phyloP scores from a whole-genome alignment of 176 grass and related monocot genomes.

The Zoysia pacifica region DNA sequence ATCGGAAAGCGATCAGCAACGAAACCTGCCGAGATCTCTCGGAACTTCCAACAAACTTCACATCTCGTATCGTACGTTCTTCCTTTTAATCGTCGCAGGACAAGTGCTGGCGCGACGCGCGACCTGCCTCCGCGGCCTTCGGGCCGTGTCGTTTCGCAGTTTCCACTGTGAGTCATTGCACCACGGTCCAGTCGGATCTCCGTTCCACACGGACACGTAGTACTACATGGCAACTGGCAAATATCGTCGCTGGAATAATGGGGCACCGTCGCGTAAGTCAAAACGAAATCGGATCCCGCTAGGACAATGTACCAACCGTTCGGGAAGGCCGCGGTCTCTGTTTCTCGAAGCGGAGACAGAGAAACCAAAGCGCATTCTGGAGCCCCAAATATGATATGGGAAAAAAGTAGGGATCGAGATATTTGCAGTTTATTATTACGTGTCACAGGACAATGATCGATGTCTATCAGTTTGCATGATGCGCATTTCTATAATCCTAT shows the following conservation, averaged over 20 bases:
- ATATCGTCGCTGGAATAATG: background rate
- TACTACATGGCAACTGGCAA: background rate
- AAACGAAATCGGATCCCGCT: conserved; percentile 8
- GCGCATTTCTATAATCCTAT: too few species aligned
- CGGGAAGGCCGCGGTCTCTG: background rate
- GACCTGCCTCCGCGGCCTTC: background rate
- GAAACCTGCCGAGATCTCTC: background rate
- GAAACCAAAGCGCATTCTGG: background rate
- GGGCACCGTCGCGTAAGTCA: background rate
- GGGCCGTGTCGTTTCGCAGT: background rate
- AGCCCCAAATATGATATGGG: background rate
- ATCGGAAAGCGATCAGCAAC: background rate
- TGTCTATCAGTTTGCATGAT: background rate
- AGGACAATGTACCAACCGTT: background rate
- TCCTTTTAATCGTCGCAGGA: background rate
- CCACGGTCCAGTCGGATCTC: background rate
- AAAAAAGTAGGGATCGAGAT: background rate
- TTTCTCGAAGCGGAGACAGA: background rate
- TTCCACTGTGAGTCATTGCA: too few species aligned
- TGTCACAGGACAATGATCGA: too few species aligned
- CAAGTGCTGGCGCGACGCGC: background rate
- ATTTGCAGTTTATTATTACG: too few species aligned
- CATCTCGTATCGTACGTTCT: background rate
- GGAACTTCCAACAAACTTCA: background rate
- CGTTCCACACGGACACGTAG: background rate